Evolutionary conservation across 345 rosid species (phyloP), one percentile per base, ranked within the genome.

Genomic region (Laguncularia racemosa): DNA sequence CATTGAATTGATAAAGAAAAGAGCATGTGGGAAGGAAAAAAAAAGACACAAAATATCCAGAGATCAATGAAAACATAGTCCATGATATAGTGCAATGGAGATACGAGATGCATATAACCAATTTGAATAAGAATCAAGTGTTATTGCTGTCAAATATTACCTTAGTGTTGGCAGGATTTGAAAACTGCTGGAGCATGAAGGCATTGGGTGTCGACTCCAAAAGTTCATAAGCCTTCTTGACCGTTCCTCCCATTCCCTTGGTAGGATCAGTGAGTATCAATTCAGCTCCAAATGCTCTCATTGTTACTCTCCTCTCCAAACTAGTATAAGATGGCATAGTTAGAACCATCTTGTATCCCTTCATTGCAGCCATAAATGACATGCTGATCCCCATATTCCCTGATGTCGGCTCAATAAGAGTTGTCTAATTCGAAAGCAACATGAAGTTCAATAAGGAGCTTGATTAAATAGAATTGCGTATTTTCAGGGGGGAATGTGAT

Each of bases 271-370:
- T 93, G 62, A 93, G 77, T 48, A 93, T 82, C 26, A 93, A 79
- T 46, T 86, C 95, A 53, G 99, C 99, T 52, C 99, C 97, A 55
- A 93, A 93, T 3, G 97, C 91, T 70, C 90, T 76, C 99, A 93
- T 93, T 0, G 86, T 77, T 60, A 93, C 96, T 66, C 99, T 87
- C 65, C 99, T 85, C 78, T 93, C 97, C 81, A 93, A 70, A 67
- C 97, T 89, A 12, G 97, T 93, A 74, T 89, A 93, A 28, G 99
- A 93, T 15, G 99, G 99, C 99, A 93, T 93, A 6, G 99, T 89
- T 46, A 93, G 80, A 56, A 83, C 71, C 81, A 87, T 89, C 72
- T 71, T 87, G 62, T 93, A 93, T 10, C 99, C 99, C 84, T 77
- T 86, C 76, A 89, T 44, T 52, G 97, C 88, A 3, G 99, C 99